Percentiles rank a stretch among this genome's conserved stretches.
These are phyloP conservation scores for Oldenlandia corymbosa DNA, from an alignment of 257 asterid species.

Conservation along the genomic window DNA sequence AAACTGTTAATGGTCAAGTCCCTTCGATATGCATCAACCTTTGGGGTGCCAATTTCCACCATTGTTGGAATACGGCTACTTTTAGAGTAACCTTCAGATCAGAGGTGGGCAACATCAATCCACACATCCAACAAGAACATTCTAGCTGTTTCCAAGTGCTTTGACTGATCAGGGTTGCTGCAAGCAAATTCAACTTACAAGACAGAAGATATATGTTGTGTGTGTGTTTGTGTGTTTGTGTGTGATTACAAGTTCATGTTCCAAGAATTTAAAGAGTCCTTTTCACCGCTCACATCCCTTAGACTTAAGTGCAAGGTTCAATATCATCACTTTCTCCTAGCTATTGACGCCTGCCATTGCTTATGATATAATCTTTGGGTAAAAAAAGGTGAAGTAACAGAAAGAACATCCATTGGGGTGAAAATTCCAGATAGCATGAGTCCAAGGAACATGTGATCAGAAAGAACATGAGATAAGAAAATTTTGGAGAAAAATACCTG, in stretches of 20 bases:
- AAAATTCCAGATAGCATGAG: not conserved
- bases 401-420: too few relatives aligned
- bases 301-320: too few relatives aligned
- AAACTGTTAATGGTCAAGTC: conserved; percentile 96
- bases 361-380: too few relatives aligned
- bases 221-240: too few relatives aligned
- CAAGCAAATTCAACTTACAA: not conserved
- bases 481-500: conserved; percentile 37
- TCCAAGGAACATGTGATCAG: not conserved
- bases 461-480: not conserved
- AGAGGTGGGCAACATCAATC: conserved; percentile 91
- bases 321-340: too few relatives aligned
- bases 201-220: too few relatives aligned
- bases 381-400: too few relatives aligned
- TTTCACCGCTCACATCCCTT: too few relatives aligned
- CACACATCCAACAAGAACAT: conserved; percentile 74
- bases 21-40: conserved; percentile 88
- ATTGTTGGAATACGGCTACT: conserved; percentile 87
- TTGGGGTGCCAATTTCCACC: conserved; percentile 83
- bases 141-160: conserved; percentile 96
- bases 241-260: too few relatives aligned
- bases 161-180: conserved; percentile 96
- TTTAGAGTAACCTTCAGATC: conserved; percentile 83
- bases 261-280: too few relatives aligned
- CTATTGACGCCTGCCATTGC: too few relatives aligned